Percentiles rank a stretch among this genome's conserved stretches.
Evolutionary conservation across 2,329 filamentous ascomycete species (phyloP).

Genomic region (Fusarium sambucinum): DNA sequence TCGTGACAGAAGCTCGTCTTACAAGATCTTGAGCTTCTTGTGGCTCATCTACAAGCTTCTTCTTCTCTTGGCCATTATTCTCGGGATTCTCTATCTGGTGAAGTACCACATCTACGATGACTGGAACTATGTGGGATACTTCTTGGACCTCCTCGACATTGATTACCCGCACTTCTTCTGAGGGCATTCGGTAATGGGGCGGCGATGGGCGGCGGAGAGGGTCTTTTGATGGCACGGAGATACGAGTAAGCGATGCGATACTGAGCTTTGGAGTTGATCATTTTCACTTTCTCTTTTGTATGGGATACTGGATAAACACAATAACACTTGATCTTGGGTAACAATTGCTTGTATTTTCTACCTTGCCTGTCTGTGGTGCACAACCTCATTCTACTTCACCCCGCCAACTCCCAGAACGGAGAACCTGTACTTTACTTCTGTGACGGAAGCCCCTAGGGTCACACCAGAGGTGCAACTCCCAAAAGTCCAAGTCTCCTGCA

Average conservation of each 20-base stretch:
- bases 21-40: background rate
- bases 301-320: background rate
- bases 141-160: background rate
- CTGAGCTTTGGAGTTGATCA: background rate
- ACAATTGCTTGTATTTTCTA: background rate
- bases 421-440: background rate
- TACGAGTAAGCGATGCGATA: background rate
- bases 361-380: background rate
- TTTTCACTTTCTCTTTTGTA: background rate
- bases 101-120: background rate
- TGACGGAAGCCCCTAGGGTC: rapidly evolving
- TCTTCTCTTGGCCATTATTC: background rate
- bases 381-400: background rate
- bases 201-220: no score
- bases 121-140: background rate
- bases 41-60: background rate
- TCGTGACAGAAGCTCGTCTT: no score
- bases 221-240: no score
- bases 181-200: background rate
- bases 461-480: background rate
- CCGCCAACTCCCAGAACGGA: slow-evolving; percentile 4
- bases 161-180: background rate
- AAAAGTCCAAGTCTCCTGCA: background rate
- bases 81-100: background rate
- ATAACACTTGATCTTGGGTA: background rate